These are phyloP conservation scores for Macrolepiota fuliginosa DNA, from an alignment of 768 basidiomycete species.

Conservation along the genomic window DNA sequence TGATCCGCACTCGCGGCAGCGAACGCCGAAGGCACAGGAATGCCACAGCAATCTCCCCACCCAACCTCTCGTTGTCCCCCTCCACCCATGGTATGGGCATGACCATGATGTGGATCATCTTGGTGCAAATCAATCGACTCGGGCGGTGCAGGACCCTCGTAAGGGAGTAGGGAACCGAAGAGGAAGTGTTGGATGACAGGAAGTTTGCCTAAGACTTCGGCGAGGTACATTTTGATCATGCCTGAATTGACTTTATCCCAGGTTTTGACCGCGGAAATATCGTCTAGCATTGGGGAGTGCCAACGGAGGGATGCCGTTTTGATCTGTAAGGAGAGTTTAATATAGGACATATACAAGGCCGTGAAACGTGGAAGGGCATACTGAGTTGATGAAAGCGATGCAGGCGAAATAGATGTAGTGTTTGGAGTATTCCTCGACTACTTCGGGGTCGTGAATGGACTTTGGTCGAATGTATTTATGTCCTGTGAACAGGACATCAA, in stretches of 20 bases:
- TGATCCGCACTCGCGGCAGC: constrained; percentile 64
- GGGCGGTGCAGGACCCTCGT: constrained; percentile 56
- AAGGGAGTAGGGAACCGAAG: constrained; percentile 79
- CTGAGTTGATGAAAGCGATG: constrained; percentile 94
- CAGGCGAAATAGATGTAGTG: constrained; percentile 98
- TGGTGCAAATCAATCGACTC: constrained; percentile 7
- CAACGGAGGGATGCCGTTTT: constrained; percentile 94
- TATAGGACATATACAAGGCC: neutral
- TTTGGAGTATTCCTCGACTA: constrained; percentile 88
- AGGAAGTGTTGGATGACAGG: constrained; percentile 96
- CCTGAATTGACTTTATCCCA: constrained; percentile 97
- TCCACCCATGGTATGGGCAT: constrained; percentile 45
- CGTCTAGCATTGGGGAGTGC: constrained; percentile 99
- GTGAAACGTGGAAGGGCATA: constrained; percentile 30
- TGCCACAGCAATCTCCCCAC: constrained; percentile 93
- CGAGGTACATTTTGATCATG: constrained; percentile 97
- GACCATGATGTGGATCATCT: constrained; percentile 39
- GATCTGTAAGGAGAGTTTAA: constrained; percentile 47
- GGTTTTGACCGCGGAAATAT: constrained; percentile 91
- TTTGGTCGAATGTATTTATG: constrained; percentile 91
- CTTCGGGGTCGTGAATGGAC: constrained; percentile 87
- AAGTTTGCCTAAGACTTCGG: constrained; percentile 92
- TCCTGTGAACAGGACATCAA: constrained; percentile 35
- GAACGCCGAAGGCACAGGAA: constrained; percentile 80
- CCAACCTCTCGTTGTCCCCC: constrained; percentile 54